phyloP scores from a whole-genome alignment of 2,329 filamentous ascomycete genomes.

The Thermomyces lanuginosus region DNA sequence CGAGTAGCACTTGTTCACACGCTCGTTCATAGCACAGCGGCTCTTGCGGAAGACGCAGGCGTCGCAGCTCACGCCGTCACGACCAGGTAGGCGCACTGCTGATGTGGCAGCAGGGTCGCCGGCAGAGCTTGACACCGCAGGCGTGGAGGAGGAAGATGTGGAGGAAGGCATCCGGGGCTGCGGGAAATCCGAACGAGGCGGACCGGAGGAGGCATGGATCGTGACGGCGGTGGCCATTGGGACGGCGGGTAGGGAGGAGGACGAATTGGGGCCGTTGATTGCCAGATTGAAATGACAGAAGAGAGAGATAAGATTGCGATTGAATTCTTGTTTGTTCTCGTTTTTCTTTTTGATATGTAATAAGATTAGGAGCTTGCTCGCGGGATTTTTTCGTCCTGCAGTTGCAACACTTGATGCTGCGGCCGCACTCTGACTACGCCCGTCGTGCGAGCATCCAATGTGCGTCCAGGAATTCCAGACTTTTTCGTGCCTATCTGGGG shows the following conservation, averaged over 20 bases:
- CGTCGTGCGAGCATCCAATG: too few relatives aligned
- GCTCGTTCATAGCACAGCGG: conserved; percentile 29
- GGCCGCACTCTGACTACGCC: too few relatives aligned
- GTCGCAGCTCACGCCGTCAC: conserved; percentile 27
- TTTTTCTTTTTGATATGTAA: too few relatives aligned
- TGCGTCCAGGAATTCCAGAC: too few relatives aligned
- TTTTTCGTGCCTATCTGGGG: too few relatives aligned
- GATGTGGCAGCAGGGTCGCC: conserved; percentile 11
- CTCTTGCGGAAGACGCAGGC: conserved; percentile 28
- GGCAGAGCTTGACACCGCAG: conserved; percentile 8
- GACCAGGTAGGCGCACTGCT: conserved; percentile 9
- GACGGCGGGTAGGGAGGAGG: neutral
- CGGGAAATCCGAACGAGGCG: conserved; percentile 12
- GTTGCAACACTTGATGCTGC: too few relatives aligned
- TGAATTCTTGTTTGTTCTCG: neutral
- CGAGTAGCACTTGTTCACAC: conserved; percentile 28
- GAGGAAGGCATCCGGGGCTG: conserved; percentile 10
- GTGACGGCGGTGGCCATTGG: conserved; percentile 25
- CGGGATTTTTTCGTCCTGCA: too few relatives aligned
- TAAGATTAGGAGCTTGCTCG: too few relatives aligned
- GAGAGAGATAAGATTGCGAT: conserved; percentile 3
- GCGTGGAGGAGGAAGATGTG: conserved; percentile 10
- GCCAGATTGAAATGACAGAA: conserved; percentile 2
- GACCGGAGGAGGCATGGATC: conserved; percentile 21
- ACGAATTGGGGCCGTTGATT: conserved; percentile 5